Conservation (phyloP, 2,329 filamentous ascomycete species). For the Scorias spongiosa region DNA sequence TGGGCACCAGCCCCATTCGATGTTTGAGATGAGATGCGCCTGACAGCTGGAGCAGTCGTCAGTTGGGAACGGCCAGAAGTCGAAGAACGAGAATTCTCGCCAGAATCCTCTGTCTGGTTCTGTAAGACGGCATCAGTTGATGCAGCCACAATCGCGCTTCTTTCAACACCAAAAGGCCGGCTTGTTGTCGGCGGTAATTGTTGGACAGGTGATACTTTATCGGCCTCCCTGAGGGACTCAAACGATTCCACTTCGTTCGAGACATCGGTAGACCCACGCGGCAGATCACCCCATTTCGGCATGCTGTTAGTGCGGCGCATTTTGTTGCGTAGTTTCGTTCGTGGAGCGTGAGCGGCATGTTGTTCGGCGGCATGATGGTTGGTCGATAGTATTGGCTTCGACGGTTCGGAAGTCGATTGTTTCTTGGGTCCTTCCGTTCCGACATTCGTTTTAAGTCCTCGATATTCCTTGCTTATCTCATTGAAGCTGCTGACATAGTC, state of each 20-base stretch:
- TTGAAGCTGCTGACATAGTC: neutral
- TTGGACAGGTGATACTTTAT: neutral
- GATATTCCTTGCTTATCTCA: neutral
- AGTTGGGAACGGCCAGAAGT: no score
- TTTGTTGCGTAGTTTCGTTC: neutral
- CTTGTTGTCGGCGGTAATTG: neutral
- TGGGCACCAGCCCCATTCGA: neutral
- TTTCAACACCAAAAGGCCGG: neutral
- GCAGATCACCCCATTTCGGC: neutral
- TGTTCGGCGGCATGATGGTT: no score
- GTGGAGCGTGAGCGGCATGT: no score
- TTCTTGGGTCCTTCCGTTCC: no score
- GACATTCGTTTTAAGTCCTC: neutral
- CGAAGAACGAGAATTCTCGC: no score
- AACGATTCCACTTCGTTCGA: neutral
- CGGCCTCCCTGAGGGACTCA: neutral
- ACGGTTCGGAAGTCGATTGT: no score
- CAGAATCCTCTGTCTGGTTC: no score
- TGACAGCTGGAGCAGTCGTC: no score
- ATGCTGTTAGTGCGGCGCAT: neutral
- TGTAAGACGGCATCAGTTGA: no score
- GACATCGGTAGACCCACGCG: neutral
- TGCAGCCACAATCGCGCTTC: no score
- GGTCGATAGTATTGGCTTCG: no score
- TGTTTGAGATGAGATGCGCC: no score